Conservation (phyloP, 345 rosid genomes). For the Aurinia saxatilis region DNA sequence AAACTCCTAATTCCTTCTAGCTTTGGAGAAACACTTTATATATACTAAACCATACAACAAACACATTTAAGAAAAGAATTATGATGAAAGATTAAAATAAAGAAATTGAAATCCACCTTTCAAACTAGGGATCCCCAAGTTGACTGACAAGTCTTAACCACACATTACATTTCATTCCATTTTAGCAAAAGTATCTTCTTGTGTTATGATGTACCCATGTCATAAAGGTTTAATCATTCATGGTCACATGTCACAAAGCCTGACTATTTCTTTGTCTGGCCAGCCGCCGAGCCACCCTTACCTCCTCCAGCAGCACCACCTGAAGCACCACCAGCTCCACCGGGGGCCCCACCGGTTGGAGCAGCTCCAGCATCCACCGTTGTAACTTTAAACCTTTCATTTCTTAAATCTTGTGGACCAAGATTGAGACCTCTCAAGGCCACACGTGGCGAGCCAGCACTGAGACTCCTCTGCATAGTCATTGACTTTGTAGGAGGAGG, state of each 20-base stretch:
- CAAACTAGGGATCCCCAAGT: not conserved
- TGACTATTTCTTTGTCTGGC: slow-evolving; percentile 25
- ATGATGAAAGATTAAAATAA: not conserved
- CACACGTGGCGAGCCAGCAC: slow-evolving; percentile 8
- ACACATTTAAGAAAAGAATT: not conserved
- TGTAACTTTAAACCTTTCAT: slow-evolving; percentile 25
- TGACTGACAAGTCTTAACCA: not conserved
- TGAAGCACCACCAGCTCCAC: not conserved
- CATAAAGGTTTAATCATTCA: slow-evolving; percentile 1
- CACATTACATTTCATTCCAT: not conserved
- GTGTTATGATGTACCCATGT: not conserved
- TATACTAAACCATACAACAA: not conserved
- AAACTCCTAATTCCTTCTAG: not conserved
- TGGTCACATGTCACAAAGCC: slow-evolving; percentile 6
- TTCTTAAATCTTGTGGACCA: not conserved
- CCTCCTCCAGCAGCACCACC: slow-evolving; percentile 16
- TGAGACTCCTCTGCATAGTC: slow-evolving; percentile 25
- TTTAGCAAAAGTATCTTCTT: not conserved
- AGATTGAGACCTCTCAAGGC: slow-evolving; percentile 2
- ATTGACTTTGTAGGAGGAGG: slow-evolving; percentile 4
- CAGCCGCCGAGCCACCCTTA: slow-evolving; percentile 20
- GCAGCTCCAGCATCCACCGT: slow-evolving; percentile 12
- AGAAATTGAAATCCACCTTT: not conserved
- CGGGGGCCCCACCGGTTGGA: not conserved
- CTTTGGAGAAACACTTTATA: not conserved